phyloP scores from a whole-genome alignment of 2,329 filamentous ascomycete species.

The Ophiostoma sp. region DNA sequence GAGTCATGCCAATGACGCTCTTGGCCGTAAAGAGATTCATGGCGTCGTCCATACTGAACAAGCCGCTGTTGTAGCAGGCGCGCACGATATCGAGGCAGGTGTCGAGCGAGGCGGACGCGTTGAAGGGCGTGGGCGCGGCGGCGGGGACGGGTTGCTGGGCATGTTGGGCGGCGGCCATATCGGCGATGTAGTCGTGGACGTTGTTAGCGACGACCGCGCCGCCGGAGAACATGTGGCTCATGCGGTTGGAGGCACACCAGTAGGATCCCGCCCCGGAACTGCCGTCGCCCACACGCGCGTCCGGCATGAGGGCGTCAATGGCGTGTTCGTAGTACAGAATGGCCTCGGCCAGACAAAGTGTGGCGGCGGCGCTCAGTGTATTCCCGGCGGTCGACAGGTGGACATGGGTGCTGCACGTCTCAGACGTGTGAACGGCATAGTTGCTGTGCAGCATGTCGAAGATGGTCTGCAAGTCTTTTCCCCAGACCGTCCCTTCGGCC shows the following conservation, averaged over 20 bases:
- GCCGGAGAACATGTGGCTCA: constrained; percentile 33
- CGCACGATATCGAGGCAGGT: constrained; percentile 34
- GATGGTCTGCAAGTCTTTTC: constrained; percentile 36
- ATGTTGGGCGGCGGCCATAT: not conserved
- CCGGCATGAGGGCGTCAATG: constrained; percentile 38
- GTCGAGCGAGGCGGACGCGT: not conserved
- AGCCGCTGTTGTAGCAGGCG: constrained; percentile 22
- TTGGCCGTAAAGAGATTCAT: constrained; percentile 39
- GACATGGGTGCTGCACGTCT: constrained; percentile 42
- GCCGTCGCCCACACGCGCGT: constrained; percentile 30
- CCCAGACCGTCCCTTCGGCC: constrained; percentile 34
- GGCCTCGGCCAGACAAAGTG: constrained; percentile 36
- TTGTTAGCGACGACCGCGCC: constrained; percentile 34
- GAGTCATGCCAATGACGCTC: constrained; percentile 37
- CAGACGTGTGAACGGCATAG: constrained; percentile 34
- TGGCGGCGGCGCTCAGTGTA: constrained; percentile 34
- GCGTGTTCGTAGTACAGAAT: constrained; percentile 40
- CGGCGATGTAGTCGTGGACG: constrained; percentile 30
- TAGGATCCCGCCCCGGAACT: constrained; percentile 27
- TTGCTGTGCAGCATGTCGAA: constrained; percentile 35
- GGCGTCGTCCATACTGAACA: constrained; percentile 28
- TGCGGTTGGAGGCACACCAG: constrained; percentile 42
- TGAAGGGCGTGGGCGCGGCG: not conserved
- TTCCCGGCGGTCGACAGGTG: constrained; percentile 37
- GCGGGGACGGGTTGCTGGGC: not conserved